Evolutionary conservation across 306 rosid genomes (phyloP), one percentile per base, ranked within the genome.

Genomic region (Rosa rugosa): DNA sequence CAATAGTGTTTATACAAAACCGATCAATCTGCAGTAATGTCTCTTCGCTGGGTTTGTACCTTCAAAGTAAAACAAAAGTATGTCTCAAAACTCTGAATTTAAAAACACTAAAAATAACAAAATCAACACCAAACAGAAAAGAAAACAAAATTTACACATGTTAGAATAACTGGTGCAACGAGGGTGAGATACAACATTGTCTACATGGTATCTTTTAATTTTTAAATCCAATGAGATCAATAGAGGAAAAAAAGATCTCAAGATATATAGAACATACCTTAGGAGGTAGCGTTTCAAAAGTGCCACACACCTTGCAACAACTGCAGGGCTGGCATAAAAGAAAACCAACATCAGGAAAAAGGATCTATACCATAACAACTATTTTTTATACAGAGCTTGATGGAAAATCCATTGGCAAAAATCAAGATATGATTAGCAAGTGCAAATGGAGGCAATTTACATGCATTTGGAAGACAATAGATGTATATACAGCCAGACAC

Each of bases 41-140:
- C 81, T 96, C 99, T 87, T 88, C 94, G 23, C 92, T 87, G 40
- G 99, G 97, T 89, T 90, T 96, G 85, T 96, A 96, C 83, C 99
- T 96, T 91, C 65, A 85, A 23, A 57, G 76, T 63, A 79, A 84
- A 82, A 59, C 31, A 81, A 77, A 36, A 50, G 57, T 47, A 38
- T n/a, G 18, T 31, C 11, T 31, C 62, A 63, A 18, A 22, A 7
- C 60, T 38, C 45, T 62, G 59, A 10, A 25, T 20, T 31, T 25
- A 42, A 23, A 8, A 44, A 66, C 25, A 63, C 14, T 14, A 31
- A 63, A 31, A 27, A 13, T 27, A 6, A 57, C 12, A n/a, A 27
- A 62, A 13, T 62, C 38, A 14, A 63, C 42, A 16, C 34, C 20
- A 17, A 63, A 63, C 36, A 34, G 14, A 64, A 23, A 11, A 60